phyloP scores from a whole-genome alignment of 2,329 filamentous ascomycete genomes.

The Microthyrium microscopicum region DNA sequence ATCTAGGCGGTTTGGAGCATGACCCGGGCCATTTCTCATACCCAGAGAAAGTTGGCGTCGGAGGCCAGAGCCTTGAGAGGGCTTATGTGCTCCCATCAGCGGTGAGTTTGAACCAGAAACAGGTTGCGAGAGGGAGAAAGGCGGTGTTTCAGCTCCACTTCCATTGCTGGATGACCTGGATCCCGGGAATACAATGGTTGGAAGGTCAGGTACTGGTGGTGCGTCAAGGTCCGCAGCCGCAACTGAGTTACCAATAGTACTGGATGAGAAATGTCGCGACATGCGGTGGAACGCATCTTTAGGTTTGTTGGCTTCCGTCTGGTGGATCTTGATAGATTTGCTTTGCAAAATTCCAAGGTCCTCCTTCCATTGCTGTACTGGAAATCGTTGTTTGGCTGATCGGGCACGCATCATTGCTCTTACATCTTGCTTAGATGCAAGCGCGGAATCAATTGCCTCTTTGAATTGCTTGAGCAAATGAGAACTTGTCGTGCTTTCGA shows the following conservation, averaged over 20 bases:
- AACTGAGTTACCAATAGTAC: no score
- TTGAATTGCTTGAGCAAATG: conserved; percentile 51
- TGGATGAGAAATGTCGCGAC: background rate
- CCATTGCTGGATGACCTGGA: no score
- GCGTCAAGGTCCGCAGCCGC: no score
- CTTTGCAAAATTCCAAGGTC: conserved; percentile 45
- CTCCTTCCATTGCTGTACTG: conserved; percentile 50
- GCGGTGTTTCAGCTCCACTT: no score
- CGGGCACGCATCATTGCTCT: conserved; percentile 47
- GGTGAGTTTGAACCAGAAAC: no score
- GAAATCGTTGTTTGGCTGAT: conserved; percentile 49
- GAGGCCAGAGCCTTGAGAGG: background rate
- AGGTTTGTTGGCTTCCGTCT: background rate
- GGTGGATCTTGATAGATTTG: conserved; percentile 37
- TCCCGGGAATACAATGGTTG: no score
- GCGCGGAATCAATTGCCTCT: conserved; percentile 42
- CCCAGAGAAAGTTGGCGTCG: conserved; percentile 1
- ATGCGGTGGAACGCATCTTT: background rate
- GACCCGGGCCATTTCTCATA: conserved; percentile 1
- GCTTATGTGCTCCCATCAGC: background rate
- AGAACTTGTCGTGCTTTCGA: conserved; percentile 46
- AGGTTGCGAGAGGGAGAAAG: no score
- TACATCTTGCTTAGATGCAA: conserved; percentile 38
- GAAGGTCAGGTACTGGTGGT: no score
- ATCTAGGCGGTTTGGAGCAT: no score